Percentiles rank a stretch among this genome's conserved stretches.
Conservation (phyloP, 306 rosid species). For the Trifolium repens region DNA sequence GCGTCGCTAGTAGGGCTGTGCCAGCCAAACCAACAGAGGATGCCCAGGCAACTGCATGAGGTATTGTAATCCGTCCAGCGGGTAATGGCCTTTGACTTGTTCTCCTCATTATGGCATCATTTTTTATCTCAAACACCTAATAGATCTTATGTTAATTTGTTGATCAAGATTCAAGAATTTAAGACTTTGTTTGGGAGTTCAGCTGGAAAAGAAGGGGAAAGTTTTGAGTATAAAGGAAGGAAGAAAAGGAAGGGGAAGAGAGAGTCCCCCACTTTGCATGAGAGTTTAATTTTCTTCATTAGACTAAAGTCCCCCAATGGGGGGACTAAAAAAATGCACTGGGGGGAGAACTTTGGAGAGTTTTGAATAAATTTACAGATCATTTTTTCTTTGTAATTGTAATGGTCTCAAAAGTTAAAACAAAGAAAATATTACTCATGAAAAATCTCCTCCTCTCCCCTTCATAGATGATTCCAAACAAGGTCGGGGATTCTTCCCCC, state of each 20-base stretch:
- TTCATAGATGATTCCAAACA: background rate
- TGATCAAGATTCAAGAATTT: conserved; percentile 2
- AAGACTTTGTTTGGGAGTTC: background rate
- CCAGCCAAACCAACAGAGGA: conserved; percentile 77
- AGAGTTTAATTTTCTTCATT: conserved; percentile 1
- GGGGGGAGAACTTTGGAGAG: background rate
- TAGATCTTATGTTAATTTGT: background rate
- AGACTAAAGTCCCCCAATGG: background rate
- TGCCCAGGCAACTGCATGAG: conserved; percentile 87
- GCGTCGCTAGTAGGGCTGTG: conserved; percentile 72
- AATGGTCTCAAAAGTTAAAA: background rate
- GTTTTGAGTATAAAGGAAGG: background rate
- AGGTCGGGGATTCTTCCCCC: background rate
- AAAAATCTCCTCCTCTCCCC: background rate
- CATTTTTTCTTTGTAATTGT: background rate
- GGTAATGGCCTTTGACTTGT: conserved; percentile 83
- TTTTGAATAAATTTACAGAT: background rate
- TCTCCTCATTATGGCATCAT: conserved; percentile 95
- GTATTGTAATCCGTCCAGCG: conserved; percentile 78
- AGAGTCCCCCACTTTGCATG: background rate
- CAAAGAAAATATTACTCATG: background rate
- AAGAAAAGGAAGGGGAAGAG: background rate
- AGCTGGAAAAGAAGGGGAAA: background rate
- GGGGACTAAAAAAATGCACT: background rate
- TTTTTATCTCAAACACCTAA: conserved; percentile 77